phyloP scores from a whole-genome alignment of 2,329 filamentous ascomycete species.

The Arthrobotrys sinensis region DNA sequence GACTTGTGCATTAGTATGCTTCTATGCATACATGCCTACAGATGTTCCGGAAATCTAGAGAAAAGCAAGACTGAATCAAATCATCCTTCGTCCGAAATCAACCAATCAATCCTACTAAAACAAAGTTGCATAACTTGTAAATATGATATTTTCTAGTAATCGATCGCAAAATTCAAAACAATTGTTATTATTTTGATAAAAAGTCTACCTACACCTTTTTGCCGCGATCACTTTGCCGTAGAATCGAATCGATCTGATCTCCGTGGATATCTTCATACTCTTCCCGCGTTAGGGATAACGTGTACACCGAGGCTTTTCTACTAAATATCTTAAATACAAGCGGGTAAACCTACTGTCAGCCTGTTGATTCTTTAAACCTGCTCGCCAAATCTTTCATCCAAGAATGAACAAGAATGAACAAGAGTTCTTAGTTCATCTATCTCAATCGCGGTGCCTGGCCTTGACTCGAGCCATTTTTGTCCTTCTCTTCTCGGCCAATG shows the following conservation, averaged over 20 bases:
- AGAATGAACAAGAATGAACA: conserved; percentile 5
- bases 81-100: too few relatives aligned
- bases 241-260: neutral
- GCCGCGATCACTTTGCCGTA: too few relatives aligned
- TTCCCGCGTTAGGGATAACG: conserved; percentile 12
- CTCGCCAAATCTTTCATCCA: conserved; percentile 20
- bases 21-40: too few relatives aligned
- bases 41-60: too few relatives aligned
- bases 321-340: conserved; percentile 9
- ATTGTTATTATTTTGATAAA: too few relatives aligned
- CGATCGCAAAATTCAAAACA: too few relatives aligned
- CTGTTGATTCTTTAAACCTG: neutral
- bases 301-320: neutral
- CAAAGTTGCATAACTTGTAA: too few relatives aligned
- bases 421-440: conserved; percentile 13
- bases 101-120: too few relatives aligned
- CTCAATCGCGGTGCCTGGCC: neutral
- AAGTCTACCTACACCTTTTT: neutral
- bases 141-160: too few relatives aligned
- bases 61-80: too few relatives aligned
- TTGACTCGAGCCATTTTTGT: conserved; percentile 14
- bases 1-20: neutral
- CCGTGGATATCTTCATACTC: conserved; percentile 26
- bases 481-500: conserved; percentile 3
- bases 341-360: conserved; percentile 8